Conservation (phyloP, 176 grass and related monocot genomes). For the Raddia guianensis region DNA sequence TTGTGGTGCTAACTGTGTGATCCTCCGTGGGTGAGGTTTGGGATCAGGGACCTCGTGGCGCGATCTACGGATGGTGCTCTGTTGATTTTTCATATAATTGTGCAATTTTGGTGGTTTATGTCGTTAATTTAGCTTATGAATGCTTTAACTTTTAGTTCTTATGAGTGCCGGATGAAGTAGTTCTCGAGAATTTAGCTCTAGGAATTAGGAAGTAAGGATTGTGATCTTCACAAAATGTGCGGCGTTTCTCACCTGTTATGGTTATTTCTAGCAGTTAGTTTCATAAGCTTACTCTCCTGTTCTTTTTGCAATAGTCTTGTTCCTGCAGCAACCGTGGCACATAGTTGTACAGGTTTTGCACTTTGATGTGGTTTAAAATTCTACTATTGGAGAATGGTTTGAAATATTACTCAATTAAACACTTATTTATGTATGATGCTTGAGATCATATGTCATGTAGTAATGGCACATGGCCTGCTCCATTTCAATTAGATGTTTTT, state of each 20-base stretch:
- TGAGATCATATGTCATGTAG: background rate
- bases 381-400: constrained; percentile 4
- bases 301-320: background rate
- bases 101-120: background rate
- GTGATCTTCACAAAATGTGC: constrained; percentile 38
- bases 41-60: constrained; percentile 5
- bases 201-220: background rate
- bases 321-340: background rate
- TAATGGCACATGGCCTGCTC: background rate
- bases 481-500: background rate
- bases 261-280: background rate
- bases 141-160: background rate
- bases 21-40: background rate
- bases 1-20: background rate
- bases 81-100: background rate
- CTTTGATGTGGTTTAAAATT: constrained; percentile 30
- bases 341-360: background rate
- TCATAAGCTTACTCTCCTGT: background rate
- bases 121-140: background rate
- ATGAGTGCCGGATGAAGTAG: constrained; percentile 22
- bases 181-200: background rate
- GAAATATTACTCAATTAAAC: constrained; percentile 5
- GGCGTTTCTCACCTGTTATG: background rate
- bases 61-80: constrained; percentile 12
- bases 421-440: background rate